Conservation (phyloP, 148 eudicot species). For the Chenopodium berlandieri region DNA sequence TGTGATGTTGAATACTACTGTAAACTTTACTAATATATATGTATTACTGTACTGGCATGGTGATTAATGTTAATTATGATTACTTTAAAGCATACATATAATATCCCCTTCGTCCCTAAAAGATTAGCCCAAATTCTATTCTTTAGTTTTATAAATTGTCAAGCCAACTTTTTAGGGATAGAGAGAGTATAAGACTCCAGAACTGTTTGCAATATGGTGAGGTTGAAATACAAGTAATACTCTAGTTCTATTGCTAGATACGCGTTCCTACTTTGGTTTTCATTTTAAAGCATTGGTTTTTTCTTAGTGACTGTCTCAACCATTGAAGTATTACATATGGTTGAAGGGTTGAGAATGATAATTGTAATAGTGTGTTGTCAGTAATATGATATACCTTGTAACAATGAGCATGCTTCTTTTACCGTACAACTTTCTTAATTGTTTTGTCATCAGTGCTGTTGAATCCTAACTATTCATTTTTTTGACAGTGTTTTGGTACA, state of each 20-base stretch:
- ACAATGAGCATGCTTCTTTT: background rate
- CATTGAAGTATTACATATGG: background rate
- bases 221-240: background rate
- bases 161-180: no score
- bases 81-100: background rate
- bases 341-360: background rate
- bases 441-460: background rate
- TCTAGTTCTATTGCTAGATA: background rate
- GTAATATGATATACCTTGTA: background rate
- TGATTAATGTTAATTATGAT: background rate
- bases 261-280: background rate
- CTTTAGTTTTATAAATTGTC: no score
- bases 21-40: background rate
- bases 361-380: background rate
- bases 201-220: background rate
- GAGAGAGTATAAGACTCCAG: background rate
- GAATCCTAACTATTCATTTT: conserved; percentile 5
- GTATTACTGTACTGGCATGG: background rate
- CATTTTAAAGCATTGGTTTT: background rate
- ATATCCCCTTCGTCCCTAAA: no score
- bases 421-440: background rate
- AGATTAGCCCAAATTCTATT: no score
- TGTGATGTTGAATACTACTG: background rate
- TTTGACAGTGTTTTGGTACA: conserved; percentile 82
- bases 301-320: background rate